Evolutionary conservation across 2,329 filamentous ascomycete genomes (phyloP).

Genomic region (Phialophora macrospora): DNA sequence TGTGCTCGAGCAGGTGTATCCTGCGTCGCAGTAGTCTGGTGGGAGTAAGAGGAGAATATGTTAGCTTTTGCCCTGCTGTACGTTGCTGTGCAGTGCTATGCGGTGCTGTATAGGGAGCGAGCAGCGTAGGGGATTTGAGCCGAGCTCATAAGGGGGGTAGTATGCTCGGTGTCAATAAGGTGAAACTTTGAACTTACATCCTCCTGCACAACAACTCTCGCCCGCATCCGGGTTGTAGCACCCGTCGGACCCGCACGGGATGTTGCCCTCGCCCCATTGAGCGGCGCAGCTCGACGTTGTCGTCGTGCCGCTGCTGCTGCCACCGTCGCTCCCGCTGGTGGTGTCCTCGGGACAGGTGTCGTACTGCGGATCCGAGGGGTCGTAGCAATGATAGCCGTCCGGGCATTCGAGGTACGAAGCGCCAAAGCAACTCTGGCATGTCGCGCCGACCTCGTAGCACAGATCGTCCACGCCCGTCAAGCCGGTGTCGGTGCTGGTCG

Average conservation of each 20-base stretch:
- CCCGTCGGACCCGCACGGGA: constrained; percentile 24
- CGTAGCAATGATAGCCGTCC: constrained; percentile 33
- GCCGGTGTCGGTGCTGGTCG: constrained; percentile 18
- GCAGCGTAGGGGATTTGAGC: not conserved
- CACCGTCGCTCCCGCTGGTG: not conserved
- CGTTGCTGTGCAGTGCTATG: no score
- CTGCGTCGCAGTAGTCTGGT: constrained; percentile 23
- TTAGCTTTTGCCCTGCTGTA: not conserved
- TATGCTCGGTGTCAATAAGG: no score
- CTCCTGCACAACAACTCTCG: constrained; percentile 28
- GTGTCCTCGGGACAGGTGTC: constrained; percentile 32
- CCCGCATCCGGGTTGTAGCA: constrained; percentile 29
- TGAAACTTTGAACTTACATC: constrained; percentile 25
- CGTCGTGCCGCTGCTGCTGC: constrained; percentile 9
- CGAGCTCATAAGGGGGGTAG: no score
- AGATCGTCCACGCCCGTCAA: constrained; percentile 18
- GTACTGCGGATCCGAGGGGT: constrained; percentile 31
- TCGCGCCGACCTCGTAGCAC: constrained; percentile 31
- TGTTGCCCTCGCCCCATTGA: constrained; percentile 21
- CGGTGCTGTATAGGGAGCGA: no score
- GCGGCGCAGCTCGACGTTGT: constrained; percentile 12
- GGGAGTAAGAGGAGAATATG: not conserved
- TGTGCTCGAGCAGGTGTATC: constrained; percentile 26
- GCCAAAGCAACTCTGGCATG: constrained; percentile 33
- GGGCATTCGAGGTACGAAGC: constrained; percentile 28